Conservation (phyloP, 345 rosid genomes). For the Sisymbrium irio region DNA sequence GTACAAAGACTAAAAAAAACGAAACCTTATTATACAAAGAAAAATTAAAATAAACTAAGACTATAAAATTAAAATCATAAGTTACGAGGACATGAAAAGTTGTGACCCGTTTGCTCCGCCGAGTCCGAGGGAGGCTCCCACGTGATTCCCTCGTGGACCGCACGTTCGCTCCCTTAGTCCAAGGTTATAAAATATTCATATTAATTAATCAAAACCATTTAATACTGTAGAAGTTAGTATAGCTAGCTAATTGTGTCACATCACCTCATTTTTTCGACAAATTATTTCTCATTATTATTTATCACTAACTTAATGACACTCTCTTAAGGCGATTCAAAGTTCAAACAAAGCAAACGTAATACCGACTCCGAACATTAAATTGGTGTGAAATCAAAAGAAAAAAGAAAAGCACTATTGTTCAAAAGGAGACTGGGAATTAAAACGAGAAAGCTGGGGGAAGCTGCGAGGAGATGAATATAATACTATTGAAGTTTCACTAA, state of each 20-base stretch:
- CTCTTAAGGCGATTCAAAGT: background rate
- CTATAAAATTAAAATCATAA: conserved; percentile 5
- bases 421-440: conserved; percentile 10
- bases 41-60: background rate
- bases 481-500: conserved; percentile 13
- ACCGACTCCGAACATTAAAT: conserved; percentile 6
- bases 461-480: conserved; percentile 5
- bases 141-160: conserved; percentile 52
- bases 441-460: conserved; percentile 27
- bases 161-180: conserved; percentile 40
- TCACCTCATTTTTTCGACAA: background rate
- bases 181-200: conserved; percentile 22
- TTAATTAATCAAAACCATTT: background rate
- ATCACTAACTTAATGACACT: background rate
- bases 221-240: background rate
- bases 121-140: conserved; percentile 42
- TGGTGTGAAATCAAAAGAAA: no score
- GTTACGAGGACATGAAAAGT: conserved; percentile 36
- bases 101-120: conserved; percentile 38
- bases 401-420: background rate
- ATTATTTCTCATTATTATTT: background rate
- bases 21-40: background rate
- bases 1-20: background rate
- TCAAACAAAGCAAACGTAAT: conserved; percentile 15
- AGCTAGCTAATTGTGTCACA: background rate